Conservation (phyloP, 2,329 filamentous ascomycete genomes). For the Trichophyton benhamiae region DNA sequence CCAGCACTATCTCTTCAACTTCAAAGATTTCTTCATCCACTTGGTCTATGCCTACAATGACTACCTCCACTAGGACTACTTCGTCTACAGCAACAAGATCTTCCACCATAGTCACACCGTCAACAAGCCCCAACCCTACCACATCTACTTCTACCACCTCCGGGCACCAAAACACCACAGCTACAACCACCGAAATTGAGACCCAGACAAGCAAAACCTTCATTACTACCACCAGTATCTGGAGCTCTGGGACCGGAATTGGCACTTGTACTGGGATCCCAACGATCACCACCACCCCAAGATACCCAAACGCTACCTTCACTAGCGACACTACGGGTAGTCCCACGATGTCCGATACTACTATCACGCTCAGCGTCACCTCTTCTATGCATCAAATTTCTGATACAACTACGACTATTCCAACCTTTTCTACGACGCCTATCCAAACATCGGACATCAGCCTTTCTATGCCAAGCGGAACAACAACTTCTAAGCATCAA, state of each 20-base stretch:
- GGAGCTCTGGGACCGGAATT: not conserved
- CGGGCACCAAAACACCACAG: not conserved
- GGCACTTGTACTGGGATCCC: not conserved
- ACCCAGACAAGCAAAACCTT: not conserved
- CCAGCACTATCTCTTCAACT: conserved; percentile 7
- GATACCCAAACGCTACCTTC: not conserved
- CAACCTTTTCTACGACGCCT: too few species aligned
- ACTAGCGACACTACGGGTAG: not conserved
- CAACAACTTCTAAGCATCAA: not conserved
- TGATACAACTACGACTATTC: too few species aligned
- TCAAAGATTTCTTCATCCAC: not conserved
- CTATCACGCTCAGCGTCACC: not conserved
- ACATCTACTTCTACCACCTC: not conserved
- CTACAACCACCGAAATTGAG: not conserved
- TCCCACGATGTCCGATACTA: not conserved
- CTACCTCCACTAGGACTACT: not conserved
- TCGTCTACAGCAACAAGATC: not conserved
- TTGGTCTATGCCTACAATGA: too few species aligned
- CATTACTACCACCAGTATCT: not conserved
- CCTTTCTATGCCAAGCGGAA: too few species aligned
- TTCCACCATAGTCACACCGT: not conserved
- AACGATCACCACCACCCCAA: not conserved
- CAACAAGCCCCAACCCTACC: not conserved
- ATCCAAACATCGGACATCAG: too few species aligned
- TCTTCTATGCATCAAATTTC: not conserved